These are phyloP conservation scores for Ceraceosorus guamensis DNA, from an alignment of 1,284 basidiomycete genomes.

Conservation along the genomic window DNA sequence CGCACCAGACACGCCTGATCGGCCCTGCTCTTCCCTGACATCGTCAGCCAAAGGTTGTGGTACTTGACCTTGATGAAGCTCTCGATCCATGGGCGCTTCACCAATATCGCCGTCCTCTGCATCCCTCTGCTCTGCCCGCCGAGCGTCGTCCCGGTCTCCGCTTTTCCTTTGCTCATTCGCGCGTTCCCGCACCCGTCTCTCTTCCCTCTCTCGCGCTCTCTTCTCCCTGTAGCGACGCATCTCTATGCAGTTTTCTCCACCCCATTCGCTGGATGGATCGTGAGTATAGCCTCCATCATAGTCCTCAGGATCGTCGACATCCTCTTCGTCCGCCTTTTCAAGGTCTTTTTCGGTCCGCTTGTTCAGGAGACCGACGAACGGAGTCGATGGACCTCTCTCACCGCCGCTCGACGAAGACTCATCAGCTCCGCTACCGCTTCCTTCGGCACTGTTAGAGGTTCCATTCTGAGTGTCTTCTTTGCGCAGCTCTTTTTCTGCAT, in stretches of 20 bases:
- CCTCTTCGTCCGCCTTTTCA: conserved; percentile 24
- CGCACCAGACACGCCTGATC: neutral
- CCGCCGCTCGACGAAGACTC: neutral
- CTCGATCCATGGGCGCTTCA: conserved; percentile 7
- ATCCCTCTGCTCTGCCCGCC: conserved; percentile 24
- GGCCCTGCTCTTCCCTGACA: conserved; percentile 3
- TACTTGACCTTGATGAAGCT: conserved; percentile 5
- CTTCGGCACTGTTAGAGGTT: conserved; percentile 11
- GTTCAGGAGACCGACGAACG: conserved; percentile 16
- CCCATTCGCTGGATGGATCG: conserved; percentile 37
- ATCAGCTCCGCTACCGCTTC: conserved; percentile 2
- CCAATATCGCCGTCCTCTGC: conserved; percentile 21
- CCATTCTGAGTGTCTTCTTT: conserved; percentile 15
- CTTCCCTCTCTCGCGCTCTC: conserved; percentile 14
- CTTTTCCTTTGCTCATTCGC: conserved; percentile 11
- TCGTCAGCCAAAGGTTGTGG: conserved; percentile 1
- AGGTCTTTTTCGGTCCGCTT: conserved; percentile 27
- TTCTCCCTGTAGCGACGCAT: conserved; percentile 26
- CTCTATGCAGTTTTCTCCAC: conserved; percentile 42
- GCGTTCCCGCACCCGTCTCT: conserved; percentile 6
- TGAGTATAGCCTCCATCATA: conserved; percentile 20
- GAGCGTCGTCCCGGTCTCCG: conserved; percentile 9
- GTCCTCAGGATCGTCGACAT: conserved; percentile 3
- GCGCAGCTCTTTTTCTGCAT: conserved; percentile 30
- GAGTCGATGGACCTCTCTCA: neutral